Conservation (phyloP, 495 filamentous ascomycete species). For the Tuber calosporum region DNA sequence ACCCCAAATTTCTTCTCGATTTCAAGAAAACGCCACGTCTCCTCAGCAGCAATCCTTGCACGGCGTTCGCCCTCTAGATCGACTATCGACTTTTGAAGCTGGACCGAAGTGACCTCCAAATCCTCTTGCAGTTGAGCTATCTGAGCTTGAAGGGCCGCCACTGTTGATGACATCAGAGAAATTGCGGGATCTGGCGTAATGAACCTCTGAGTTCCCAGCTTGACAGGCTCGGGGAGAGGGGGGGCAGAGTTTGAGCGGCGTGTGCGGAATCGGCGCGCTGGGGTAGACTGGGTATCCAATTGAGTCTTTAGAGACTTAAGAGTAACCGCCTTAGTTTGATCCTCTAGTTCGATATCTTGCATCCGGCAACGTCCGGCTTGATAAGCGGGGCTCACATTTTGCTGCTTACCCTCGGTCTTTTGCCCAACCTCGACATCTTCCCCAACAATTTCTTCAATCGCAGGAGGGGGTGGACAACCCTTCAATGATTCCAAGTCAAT, state of each 20-base stretch:
- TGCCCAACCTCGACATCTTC: slow-evolving; percentile 4
- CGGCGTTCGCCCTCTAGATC: slow-evolving; percentile 30
- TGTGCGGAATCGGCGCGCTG: slow-evolving; percentile 19
- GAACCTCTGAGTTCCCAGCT: background rate
- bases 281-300: background rate
- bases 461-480: slow-evolving; percentile 23
- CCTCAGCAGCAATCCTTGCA: slow-evolving; percentile 32
- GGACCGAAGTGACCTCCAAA: slow-evolving; percentile 29
- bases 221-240: slow-evolving; percentile 22
- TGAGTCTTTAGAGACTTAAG: slow-evolving; percentile 3
- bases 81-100: slow-evolving; percentile 28
- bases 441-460: slow-evolving; percentile 17
- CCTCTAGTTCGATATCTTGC: slow-evolving; percentile 4
- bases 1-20: slow-evolving; percentile 39
- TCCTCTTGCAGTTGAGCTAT: slow-evolving; percentile 36
- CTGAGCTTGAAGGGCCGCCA: slow-evolving; percentile 26
- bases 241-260: slow-evolving; percentile 39
- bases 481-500: slow-evolving; percentile 37
- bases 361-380: slow-evolving; percentile 4
- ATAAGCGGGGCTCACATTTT: background rate
- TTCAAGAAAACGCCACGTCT: slow-evolving; percentile 37
- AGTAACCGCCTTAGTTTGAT: background rate
- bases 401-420: background rate
- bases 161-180: slow-evolving; percentile 7
- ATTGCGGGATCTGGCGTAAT: background rate